phyloP scores from a whole-genome alignment of 2,329 filamentous ascomycete species.

The Tolypocladium sp. region DNA sequence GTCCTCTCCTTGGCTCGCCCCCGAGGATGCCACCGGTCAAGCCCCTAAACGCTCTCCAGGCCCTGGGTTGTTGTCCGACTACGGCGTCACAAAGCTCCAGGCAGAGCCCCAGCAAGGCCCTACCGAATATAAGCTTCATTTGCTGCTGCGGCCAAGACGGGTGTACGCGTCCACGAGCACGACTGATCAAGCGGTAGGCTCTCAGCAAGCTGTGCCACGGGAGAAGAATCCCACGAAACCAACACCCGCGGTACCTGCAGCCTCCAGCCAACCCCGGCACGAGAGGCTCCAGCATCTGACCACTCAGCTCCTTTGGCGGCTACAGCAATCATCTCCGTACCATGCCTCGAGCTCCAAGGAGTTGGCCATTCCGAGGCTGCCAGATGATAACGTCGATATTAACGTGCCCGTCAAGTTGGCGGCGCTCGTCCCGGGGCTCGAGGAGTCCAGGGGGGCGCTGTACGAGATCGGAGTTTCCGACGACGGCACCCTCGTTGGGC shows the following conservation, averaged over 20 bases:
- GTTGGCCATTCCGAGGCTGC: slow-evolving; percentile 65
- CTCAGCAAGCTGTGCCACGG: slow-evolving; percentile 2
- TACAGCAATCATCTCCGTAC: slow-evolving; percentile 90
- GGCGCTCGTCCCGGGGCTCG: slow-evolving; percentile 66
- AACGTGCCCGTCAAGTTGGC: slow-evolving; percentile 37
- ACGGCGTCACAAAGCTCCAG: slow-evolving; percentile 66
- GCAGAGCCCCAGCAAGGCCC: slow-evolving; percentile 91
- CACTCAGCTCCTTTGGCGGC: slow-evolving; percentile 86
- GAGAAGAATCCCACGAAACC: slow-evolving; percentile 7
- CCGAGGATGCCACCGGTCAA: slow-evolving; percentile 32
- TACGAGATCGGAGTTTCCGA: slow-evolving; percentile 97
- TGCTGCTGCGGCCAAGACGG: slow-evolving; percentile 71
- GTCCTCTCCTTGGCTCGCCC: slow-evolving; percentile 77
- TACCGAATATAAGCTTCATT: slow-evolving; percentile 92
- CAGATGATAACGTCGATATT: slow-evolving; percentile 48
- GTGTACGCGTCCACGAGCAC: slow-evolving; percentile 68
- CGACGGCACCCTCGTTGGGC: slow-evolving; percentile 80
- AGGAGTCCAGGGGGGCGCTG: slow-evolving; percentile 85
- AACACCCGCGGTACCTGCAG: slow-evolving; percentile 20
- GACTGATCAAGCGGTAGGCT: not conserved
- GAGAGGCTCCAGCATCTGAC: slow-evolving; percentile 83
- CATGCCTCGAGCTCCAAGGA: slow-evolving; percentile 73
- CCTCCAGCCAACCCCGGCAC: slow-evolving; percentile 64
- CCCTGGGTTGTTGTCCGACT: slow-evolving; percentile 44
- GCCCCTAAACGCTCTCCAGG: slow-evolving; percentile 17